A percentile compares a stretch with the other conserved stretches of the same genome.
phyloP scores from a whole-genome alignment of 2,329 filamentous ascomycete species.

The Alternaria sp. region DNA sequence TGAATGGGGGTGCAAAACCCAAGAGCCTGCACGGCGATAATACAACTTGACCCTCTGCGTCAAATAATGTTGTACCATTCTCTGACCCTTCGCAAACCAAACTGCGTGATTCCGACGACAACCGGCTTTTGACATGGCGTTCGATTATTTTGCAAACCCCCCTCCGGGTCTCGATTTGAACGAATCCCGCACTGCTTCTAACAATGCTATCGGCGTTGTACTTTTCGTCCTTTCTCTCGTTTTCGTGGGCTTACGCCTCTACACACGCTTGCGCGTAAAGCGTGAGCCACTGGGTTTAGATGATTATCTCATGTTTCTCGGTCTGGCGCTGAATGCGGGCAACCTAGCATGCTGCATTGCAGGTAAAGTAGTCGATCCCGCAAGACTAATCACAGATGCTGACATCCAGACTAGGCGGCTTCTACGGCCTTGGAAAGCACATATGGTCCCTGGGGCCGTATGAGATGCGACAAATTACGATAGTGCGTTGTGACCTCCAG shows the following conservation, averaged over 20 bases:
- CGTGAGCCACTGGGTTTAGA: slow-evolving; percentile 24
- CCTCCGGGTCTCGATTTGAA: slow-evolving; percentile 24
- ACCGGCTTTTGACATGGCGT: not conserved
- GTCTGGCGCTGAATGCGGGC: slow-evolving; percentile 26
- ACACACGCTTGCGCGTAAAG: slow-evolving; percentile 27
- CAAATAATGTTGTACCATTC: not conserved
- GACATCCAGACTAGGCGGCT: slow-evolving; percentile 17
- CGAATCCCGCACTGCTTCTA: slow-evolving; percentile 28
- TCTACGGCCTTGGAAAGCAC: slow-evolving; percentile 33
- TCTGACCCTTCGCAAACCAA: not conserved
- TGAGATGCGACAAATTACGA: slow-evolving; percentile 33
- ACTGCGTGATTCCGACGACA: not conserved
- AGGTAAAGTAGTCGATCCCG: slow-evolving; percentile 1
- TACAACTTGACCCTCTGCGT: not conserved
- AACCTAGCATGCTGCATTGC: slow-evolving; percentile 35
- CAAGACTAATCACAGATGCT: not conserved
- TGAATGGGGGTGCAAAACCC: not conserved
- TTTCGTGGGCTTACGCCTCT: slow-evolving; percentile 26
- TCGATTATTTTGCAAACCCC: slow-evolving; percentile 20
- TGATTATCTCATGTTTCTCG: slow-evolving; percentile 34
- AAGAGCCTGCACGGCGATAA: not conserved
- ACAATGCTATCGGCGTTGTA: slow-evolving; percentile 30
- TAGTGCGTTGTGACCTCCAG: slow-evolving; percentile 15
- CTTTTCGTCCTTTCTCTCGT: slow-evolving; percentile 26
- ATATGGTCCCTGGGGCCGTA: slow-evolving; percentile 30